Percentiles rank a stretch among this genome's conserved stretches.
These are phyloP conservation scores for Dryas alaskensis DNA, from an alignment of 306 rosid species.

Conservation along the genomic window DNA sequence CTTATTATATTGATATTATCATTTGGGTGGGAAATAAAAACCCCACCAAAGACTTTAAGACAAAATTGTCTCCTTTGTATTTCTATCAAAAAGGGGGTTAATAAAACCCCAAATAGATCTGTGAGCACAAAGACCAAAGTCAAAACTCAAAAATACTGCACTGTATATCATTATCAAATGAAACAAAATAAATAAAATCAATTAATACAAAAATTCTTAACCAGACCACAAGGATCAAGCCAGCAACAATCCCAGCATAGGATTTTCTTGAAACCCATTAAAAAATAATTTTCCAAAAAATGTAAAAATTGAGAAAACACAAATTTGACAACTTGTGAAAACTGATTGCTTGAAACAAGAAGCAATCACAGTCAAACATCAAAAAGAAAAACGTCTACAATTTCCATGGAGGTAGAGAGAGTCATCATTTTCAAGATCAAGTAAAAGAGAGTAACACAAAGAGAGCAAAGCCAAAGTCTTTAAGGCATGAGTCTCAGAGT, in stretches of 20 bases:
- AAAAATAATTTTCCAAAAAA: background rate
- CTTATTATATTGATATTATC: too few relatives aligned
- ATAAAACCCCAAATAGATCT: conserved; percentile 10
- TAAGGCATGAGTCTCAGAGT: conserved; percentile 19
- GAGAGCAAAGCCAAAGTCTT: conserved; percentile 12
- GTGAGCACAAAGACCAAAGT: conserved; percentile 13
- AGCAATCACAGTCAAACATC: conserved; percentile 6
- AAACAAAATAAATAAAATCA: background rate
- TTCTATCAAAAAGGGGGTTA: background rate
- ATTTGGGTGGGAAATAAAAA: background rate
- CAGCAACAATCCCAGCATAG: background rate
- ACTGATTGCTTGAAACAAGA: background rate
- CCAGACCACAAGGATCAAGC: background rate
- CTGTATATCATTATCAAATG: background rate
- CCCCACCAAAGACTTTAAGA: background rate
- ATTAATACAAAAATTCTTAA: background rate
- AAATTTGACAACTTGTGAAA: background rate
- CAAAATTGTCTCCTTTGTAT: background rate
- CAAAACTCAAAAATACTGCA: background rate
- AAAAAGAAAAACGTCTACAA: background rate
- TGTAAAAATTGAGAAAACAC: background rate
- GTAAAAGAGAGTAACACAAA: background rate
- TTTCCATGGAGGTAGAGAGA: background rate
- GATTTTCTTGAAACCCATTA: background rate
- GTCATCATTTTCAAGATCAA: conserved; percentile 17